A percentile compares a stretch with the other conserved stretches of the same genome.
These are phyloP conservation scores for Aschersonia sp. DNA, from an alignment of 2,329 filamentous ascomycete species.

Conservation along the genomic window DNA sequence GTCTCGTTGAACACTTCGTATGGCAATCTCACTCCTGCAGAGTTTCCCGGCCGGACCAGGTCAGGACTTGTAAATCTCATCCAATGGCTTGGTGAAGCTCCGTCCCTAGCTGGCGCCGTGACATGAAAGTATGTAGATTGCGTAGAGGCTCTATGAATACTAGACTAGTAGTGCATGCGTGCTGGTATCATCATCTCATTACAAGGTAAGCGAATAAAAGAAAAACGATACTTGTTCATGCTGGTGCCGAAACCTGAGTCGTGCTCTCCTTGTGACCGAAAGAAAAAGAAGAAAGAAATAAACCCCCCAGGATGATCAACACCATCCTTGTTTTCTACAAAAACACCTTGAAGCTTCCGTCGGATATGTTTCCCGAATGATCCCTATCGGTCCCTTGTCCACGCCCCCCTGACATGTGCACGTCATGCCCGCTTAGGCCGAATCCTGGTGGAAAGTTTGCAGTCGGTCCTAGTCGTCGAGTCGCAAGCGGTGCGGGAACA, in stretches of 20 bases:
- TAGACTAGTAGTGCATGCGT: not conserved
- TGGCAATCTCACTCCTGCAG: too few relatives aligned
- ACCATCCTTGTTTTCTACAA: slow-evolving; percentile 5
- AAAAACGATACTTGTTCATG: not conserved
- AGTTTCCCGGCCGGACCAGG: too few relatives aligned
- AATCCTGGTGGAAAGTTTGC: slow-evolving; percentile 3
- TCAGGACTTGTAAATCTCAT: too few relatives aligned
- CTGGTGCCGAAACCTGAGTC: not conserved
- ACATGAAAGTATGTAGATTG: too few relatives aligned
- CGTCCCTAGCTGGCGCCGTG: too few relatives aligned
- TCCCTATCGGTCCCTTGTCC: slow-evolving; percentile 3
- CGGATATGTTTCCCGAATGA: slow-evolving; percentile 9
- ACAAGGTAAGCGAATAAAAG: not conserved
- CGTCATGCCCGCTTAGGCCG: slow-evolving; percentile 1
- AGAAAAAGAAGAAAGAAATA: not conserved
- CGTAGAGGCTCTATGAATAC: too few relatives aligned
- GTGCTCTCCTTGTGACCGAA: not conserved
- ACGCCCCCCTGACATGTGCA: slow-evolving; percentile 6
- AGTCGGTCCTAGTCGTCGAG: slow-evolving; percentile 3
- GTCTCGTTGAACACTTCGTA: too few relatives aligned
- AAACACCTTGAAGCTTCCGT: slow-evolving; percentile 13
- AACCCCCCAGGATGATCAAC: not conserved
- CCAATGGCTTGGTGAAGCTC: too few relatives aligned
- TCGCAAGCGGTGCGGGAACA: slow-evolving; percentile 2
- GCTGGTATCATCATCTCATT: slow-evolving; percentile 3